phyloP scores from a whole-genome alignment of 768 basidiomycete species.

The Boletellus sp. region DNA sequence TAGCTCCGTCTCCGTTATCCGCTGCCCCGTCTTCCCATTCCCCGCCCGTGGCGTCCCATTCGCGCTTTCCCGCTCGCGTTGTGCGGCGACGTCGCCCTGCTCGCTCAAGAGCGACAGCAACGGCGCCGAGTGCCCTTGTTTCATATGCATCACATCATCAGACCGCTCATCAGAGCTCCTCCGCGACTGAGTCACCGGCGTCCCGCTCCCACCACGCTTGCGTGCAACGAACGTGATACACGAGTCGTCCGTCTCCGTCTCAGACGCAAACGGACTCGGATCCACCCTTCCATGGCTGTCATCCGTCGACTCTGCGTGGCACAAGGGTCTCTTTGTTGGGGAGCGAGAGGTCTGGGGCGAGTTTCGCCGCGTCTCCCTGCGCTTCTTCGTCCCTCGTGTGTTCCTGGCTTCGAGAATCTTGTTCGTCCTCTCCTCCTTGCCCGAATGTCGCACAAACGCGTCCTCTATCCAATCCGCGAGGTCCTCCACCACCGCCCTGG shows the following conservation, averaged over 20 bases:
- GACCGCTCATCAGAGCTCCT: conserved; percentile 19
- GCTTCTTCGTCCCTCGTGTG: conserved; percentile 21
- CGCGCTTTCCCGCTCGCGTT: conserved; percentile 26
- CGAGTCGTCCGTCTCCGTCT: conserved; percentile 67
- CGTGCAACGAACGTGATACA: conserved; percentile 71
- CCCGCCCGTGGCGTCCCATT: conserved; percentile 25
- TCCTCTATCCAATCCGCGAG: conserved; percentile 90
- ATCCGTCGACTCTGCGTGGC: not conserved
- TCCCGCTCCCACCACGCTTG: conserved; percentile 36
- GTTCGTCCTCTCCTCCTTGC: conserved; percentile 25
- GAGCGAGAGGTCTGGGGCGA: conserved; percentile 22
- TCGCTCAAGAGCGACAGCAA: not conserved
- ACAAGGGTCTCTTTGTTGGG: conserved; percentile 19
- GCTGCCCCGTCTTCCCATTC: conserved; percentile 53
- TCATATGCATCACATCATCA: conserved; percentile 14
- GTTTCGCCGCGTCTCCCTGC: conserved; percentile 21
- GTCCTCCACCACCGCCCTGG: conserved; percentile 71
- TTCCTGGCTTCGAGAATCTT: conserved; percentile 18
- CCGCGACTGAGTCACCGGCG: conserved; percentile 19
- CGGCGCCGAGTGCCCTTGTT: conserved; percentile 18
- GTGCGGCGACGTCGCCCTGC: not conserved
- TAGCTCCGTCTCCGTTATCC: conserved; percentile 73
- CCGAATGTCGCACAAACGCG: conserved; percentile 48
- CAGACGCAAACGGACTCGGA: conserved; percentile 38
- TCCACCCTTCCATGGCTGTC: conserved; percentile 10